Conservation (phyloP, 106 monocot genomes). For the Platanthera zijinensis region DNA sequence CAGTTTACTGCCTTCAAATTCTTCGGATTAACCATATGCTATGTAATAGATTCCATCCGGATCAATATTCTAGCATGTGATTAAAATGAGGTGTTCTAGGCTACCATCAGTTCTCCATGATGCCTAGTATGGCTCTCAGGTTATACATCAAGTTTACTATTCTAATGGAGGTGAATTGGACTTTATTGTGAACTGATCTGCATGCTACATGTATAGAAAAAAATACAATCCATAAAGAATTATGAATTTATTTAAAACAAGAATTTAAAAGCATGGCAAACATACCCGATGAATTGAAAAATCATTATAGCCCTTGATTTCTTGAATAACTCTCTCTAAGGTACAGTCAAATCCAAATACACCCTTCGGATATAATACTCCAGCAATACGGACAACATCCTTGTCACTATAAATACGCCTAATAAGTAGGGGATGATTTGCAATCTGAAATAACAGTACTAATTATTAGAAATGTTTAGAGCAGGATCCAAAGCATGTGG, state of each 20-base stretch:
- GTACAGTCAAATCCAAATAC: constrained; percentile 90
- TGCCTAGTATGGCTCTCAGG: too few relatives aligned
- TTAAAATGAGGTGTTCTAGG: too few relatives aligned
- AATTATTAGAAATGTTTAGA: not conserved
- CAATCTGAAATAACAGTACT: constrained; percentile 51
- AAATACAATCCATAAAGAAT: not conserved
- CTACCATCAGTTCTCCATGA: too few relatives aligned
- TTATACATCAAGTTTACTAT: not conserved
- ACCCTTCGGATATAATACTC: constrained; percentile 69
- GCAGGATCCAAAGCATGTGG: not conserved
- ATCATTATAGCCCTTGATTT: constrained; percentile 74
- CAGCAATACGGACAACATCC: constrained; percentile 60
- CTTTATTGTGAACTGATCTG: not conserved
- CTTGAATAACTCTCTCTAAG: constrained; percentile 77
- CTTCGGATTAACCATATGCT: too few relatives aligned
- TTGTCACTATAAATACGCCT: constrained; percentile 71
- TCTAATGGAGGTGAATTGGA: not conserved
- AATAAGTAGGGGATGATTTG: constrained; percentile 94
- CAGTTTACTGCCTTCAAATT: too few relatives aligned
- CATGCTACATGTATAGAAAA: not conserved
- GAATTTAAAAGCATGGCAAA: not conserved
- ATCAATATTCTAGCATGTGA: too few relatives aligned
- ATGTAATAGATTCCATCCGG: too few relatives aligned
- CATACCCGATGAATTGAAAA: constrained; percentile 81
- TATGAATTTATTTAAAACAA: not conserved